Percentiles rank a stretch among this genome's conserved stretches.
Conservation (phyloP, 129 eudicot species). For the Flaveria brownii region DNA sequence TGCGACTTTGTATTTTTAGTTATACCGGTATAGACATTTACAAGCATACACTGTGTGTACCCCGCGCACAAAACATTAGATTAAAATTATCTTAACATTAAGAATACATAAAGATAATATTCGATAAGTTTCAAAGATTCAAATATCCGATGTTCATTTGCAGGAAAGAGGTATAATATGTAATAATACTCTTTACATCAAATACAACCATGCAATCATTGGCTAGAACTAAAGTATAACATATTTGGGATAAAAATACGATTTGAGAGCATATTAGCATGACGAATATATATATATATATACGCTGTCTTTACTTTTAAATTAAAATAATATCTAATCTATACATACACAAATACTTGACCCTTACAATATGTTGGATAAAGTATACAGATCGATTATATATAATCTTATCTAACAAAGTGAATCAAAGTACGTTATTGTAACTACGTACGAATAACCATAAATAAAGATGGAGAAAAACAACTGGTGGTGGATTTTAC, state of each 20-base stretch:
- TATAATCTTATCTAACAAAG: too few species aligned
- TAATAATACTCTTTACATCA: not conserved
- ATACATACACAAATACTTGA: not conserved
- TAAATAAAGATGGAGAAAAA: too few species aligned
- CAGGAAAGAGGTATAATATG: not conserved
- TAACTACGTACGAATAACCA: too few species aligned
- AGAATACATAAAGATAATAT: not conserved
- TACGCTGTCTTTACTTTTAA: not conserved
- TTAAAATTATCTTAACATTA: too few species aligned
- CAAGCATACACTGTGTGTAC: not conserved
- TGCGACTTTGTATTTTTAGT: too few species aligned
- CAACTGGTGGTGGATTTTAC: too few species aligned
- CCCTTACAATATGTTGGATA: too few species aligned
- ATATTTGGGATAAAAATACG: not conserved
- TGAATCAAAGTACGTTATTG: too few species aligned
- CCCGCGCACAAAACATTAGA: not conserved
- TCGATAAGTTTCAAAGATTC: constrained; percentile 6
- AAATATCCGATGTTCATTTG: not conserved
- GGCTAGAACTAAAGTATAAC: not conserved
- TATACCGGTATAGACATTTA: too few species aligned
- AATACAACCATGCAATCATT: constrained; percentile 10
- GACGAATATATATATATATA: constrained; percentile 17
- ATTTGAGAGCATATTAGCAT: constrained; percentile 4
- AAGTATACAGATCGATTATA: too few species aligned
- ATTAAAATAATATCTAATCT: not conserved